Evolutionary conservation across 2,329 filamentous ascomycete genomes (phyloP).

Genomic region (Exophiala sp.): DNA sequence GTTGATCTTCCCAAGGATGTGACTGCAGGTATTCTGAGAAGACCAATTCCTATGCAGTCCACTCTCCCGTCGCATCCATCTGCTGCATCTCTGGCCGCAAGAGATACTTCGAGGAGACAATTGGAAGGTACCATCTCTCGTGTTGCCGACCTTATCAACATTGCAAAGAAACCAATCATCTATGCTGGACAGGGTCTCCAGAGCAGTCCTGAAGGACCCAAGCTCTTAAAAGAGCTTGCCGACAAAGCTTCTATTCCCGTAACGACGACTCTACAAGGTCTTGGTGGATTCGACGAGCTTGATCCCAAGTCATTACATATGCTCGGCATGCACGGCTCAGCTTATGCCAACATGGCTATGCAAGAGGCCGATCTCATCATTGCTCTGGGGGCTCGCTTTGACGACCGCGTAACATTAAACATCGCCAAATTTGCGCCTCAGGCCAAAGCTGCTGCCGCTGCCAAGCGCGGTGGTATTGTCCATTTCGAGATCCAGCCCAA

Average conservation of each 20-base stretch:
- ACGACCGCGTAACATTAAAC: slow-evolving; percentile 85
- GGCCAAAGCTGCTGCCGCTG: slow-evolving; percentile 77
- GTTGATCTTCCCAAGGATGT: slow-evolving; percentile 97
- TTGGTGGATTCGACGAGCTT: slow-evolving; percentile 91
- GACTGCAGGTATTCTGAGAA: slow-evolving; percentile 77
- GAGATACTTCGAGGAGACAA: slow-evolving; percentile 68
- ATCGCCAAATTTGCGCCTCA: slow-evolving; percentile 84
- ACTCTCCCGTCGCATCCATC: slow-evolving; percentile 76
- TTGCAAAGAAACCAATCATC: slow-evolving; percentile 88
- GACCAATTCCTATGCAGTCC: slow-evolving; percentile 75
- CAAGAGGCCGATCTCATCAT: slow-evolving; percentile 96
- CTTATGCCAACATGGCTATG: slow-evolving; percentile 97
- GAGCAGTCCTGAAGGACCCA: slow-evolving; percentile 71
- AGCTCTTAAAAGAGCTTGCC: slow-evolving; percentile 76
- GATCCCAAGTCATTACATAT: slow-evolving; percentile 95
- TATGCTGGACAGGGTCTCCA: slow-evolving; percentile 92
- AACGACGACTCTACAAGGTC: slow-evolving; percentile 89
- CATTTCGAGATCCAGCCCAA: slow-evolving; percentile 99
- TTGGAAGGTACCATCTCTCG: slow-evolving; percentile 70
- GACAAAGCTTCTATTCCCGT: slow-evolving; percentile 91
- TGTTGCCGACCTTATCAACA: slow-evolving; percentile 78
- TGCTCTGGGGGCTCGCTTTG: slow-evolving; percentile 87
- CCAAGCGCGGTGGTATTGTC: slow-evolving; percentile 87
- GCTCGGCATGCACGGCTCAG: slow-evolving; percentile 97
- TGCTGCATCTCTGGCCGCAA: slow-evolving; percentile 77